Evolutionary conservation across 441 rosid genomes (phyloP).

Genomic region (Biscutella laevigata): DNA sequence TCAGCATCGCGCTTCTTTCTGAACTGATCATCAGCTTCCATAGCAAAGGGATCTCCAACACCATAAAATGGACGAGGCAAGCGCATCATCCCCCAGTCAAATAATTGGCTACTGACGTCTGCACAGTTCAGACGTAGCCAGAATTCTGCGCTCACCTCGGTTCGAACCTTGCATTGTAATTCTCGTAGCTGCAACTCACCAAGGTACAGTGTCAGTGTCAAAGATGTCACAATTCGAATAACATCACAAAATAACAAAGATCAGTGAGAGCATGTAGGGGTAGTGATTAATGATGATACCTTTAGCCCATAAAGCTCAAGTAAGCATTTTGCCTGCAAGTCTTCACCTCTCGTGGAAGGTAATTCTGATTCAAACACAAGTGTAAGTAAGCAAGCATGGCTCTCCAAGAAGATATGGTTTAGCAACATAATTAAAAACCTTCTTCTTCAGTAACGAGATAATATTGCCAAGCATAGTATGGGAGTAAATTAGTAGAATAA

Average conservation of each 20-base stretch:
- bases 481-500: neutral
- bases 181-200: conserved; percentile 58
- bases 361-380: conserved; percentile 46
- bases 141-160: conserved; percentile 75
- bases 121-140: conserved; percentile 75
- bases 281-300: conserved; percentile 55
- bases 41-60: conserved; percentile 83
- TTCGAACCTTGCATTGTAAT: conserved; percentile 69
- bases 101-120: conserved; percentile 61
- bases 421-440: neutral
- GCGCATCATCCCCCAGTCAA: conserved; percentile 96
- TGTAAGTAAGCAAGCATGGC: conserved; percentile 17
- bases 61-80: conserved; percentile 73
- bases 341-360: conserved; percentile 90
- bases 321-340: conserved; percentile 83
- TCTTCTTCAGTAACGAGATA: neutral
- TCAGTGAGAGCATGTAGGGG: neutral
- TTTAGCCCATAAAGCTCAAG: conserved; percentile 91
- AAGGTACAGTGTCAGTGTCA: conserved; percentile 13
- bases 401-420: neutral
- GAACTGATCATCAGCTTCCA: conserved; percentile 81
- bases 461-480: neutral
- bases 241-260: neutral
- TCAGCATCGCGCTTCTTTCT: conserved; percentile 94
- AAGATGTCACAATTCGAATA: conserved; percentile 4